Evolutionary conservation across 2,329 filamentous ascomycete genomes (phyloP).

Genomic region (Piedraia hortae): DNA sequence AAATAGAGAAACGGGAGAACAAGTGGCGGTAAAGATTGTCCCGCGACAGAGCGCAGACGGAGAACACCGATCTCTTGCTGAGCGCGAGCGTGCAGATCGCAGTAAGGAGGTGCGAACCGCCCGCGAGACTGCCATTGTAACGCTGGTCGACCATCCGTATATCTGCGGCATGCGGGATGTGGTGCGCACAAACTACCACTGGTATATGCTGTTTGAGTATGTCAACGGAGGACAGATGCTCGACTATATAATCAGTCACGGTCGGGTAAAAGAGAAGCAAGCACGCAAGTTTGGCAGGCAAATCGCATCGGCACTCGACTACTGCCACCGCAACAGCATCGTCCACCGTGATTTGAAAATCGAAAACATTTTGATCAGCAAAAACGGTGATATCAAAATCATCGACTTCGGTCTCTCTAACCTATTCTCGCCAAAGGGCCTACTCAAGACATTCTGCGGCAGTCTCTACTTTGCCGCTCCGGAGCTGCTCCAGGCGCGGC

Average conservation of each 20-base stretch:
- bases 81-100: constrained; percentile 75
- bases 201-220: constrained; percentile 99
- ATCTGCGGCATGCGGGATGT: constrained; percentile 92
- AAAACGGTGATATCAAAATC: constrained; percentile 96
- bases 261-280: constrained; percentile 91
- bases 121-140: constrained; percentile 86
- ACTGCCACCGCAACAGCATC: constrained; percentile 93
- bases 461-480: constrained; percentile 95
- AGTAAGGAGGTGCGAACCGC: constrained; percentile 91
- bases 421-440: constrained; percentile 58
- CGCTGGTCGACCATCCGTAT: constrained; percentile 75
- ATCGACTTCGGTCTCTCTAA: constrained; percentile 97
- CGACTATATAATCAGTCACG: constrained; percentile 97
- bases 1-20: constrained; percentile 69
- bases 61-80: constrained; percentile 41
- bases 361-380: constrained; percentile 96
- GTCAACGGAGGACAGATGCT: constrained; percentile 98
- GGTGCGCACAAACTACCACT: constrained; percentile 86
- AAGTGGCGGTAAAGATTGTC: constrained; percentile 95
- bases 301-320: constrained; percentile 87
- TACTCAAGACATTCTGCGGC: constrained; percentile 90
- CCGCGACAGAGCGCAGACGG: constrained; percentile 59
- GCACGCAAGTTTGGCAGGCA: constrained; percentile 92
- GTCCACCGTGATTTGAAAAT: constrained; percentile 96
- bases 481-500: constrained; percentile 72